Percentiles rank a stretch among this genome's conserved stretches.
These are phyloP conservation scores for Auxenochlorella protothecoides DNA, from an alignment of 139 green algal species.

Conservation along the genomic window DNA sequence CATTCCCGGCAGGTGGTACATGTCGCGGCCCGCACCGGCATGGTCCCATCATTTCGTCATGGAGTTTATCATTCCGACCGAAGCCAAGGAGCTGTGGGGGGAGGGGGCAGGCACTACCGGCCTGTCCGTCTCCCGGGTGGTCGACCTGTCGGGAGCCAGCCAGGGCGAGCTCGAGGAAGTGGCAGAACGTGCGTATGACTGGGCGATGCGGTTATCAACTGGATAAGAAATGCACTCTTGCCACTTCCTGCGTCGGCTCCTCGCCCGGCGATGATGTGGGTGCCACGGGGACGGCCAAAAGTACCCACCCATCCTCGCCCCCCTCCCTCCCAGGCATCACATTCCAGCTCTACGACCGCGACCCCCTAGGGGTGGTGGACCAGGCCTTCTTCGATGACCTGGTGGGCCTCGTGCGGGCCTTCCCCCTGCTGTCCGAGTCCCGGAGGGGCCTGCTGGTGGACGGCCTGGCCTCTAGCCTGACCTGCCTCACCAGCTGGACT, in stretches of 20 bases:
- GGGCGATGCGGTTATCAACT: neutral
- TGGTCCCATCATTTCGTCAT: too few species aligned
- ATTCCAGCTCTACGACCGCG: constrained; percentile 42
- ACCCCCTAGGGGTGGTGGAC: constrained; percentile 37
- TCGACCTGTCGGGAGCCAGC: constrained; percentile 11
- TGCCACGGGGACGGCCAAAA: too few species aligned
- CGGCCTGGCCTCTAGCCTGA: constrained; percentile 43
- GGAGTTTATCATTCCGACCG: constrained; percentile 21
- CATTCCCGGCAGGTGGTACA: too few species aligned
- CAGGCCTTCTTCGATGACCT: constrained; percentile 41
- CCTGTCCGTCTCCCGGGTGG: neutral
- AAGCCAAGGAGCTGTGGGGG: constrained; percentile 20
- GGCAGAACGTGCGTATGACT: constrained; percentile 20
- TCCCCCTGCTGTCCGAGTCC: constrained; percentile 17
- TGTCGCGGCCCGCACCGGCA: too few species aligned
- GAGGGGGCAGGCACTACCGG: neutral
- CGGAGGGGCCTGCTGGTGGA: constrained; percentile 34
- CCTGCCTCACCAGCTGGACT: constrained; percentile 44
- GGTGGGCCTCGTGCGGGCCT: constrained; percentile 26
- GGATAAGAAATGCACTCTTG: neutral
- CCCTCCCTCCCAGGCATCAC: constrained; percentile 25
- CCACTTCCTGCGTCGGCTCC: neutral
- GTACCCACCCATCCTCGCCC: neutral
- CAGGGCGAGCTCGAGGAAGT: constrained; percentile 12
- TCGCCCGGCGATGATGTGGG: neutral